Evolutionary conservation across 2,329 filamentous ascomycete species (phyloP).

Genomic region (Ophiostoma ips): DNA sequence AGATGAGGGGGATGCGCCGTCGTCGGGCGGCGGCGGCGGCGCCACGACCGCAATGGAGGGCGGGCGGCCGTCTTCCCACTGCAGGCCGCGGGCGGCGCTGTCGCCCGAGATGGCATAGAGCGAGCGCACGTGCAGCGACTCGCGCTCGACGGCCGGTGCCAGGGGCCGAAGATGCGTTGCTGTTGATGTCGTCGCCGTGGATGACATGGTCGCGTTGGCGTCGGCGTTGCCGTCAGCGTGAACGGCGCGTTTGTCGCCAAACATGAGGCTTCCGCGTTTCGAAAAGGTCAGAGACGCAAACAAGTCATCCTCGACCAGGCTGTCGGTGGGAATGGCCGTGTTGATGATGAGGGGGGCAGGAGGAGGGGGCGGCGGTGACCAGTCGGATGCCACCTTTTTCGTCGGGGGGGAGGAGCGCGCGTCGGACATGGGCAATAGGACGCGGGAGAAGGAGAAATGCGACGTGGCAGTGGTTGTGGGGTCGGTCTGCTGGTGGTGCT

Average conservation of each 20-base stretch:
- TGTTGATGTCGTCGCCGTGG: too few species aligned
- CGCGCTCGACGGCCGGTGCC: constrained; percentile 42
- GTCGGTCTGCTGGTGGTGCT: background rate
- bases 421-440: constrained; percentile 11
- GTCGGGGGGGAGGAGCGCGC: constrained; percentile 4
- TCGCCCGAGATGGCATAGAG: constrained; percentile 43
- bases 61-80: constrained; percentile 37
- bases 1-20: background rate
- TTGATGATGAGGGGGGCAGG: constrained; percentile 34
- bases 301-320: constrained; percentile 44
- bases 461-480: background rate
- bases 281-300: constrained; percentile 44
- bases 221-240: too few species aligned
- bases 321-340: constrained; percentile 41
- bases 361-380: too few species aligned
- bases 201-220: too few species aligned
- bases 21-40: constrained; percentile 27
- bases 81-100: constrained; percentile 19
- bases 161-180: background rate
- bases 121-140: constrained; percentile 54
- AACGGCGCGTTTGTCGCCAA: constrained; percentile 35
- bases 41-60: constrained; percentile 34
- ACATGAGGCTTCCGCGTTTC: constrained; percentile 49
- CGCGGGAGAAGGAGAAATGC: constrained; percentile 6
- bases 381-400: background rate